A percentile compares a stretch with the other conserved stretches of the same genome.
Evolutionary conservation across 768 basidiomycete genomes (phyloP).

Genomic region (Pulveroboletus sp.): DNA sequence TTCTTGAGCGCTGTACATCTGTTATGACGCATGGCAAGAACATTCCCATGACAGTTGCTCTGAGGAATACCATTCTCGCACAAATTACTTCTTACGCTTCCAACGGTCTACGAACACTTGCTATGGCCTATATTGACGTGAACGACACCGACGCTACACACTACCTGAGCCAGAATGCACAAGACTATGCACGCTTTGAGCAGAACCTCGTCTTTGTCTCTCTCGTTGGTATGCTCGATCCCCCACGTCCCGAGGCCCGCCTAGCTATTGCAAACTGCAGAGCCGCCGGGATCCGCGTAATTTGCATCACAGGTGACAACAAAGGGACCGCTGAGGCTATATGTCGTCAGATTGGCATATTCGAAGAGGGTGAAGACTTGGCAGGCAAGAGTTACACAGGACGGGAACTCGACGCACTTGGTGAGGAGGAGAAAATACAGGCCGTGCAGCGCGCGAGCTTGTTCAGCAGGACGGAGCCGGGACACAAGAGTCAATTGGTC

Average conservation of each 20-base stretch:
- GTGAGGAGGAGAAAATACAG: conserved; percentile 71
- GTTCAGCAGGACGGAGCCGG: conserved; percentile 92
- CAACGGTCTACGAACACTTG: conserved; percentile 84
- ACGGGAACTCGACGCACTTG: conserved; percentile 80
- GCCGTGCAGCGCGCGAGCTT: conserved; percentile 86
- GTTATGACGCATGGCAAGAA: conserved; percentile 60
- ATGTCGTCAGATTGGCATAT: conserved; percentile 93
- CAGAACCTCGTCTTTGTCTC: conserved; percentile 91
- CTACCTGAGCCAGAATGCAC: conserved; percentile 73
- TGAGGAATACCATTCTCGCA: conserved; percentile 58
- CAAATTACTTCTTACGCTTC: conserved; percentile 71
- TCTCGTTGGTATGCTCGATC: conserved; percentile 96
- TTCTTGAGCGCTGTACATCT: conserved; percentile 82
- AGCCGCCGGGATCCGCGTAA: conserved; percentile 90
- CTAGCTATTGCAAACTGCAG: conserved; percentile 84
- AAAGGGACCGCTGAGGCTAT: conserved; percentile 98
- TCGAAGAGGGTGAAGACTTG: conserved; percentile 79
- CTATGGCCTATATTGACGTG: conserved; percentile 80
- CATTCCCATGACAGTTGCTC: conserved; percentile 57
- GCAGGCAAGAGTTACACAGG: conserved; percentile 97
- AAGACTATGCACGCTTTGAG: conserved; percentile 88
- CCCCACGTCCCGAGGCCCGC: conserved; percentile 90
- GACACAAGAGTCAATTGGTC: conserved; percentile 92
- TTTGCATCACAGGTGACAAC: conserved; percentile 98
- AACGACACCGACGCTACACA: conserved; percentile 72